These are phyloP conservation scores for Termitomyces sp. DNA, from an alignment of 768 basidiomycete species.

Conservation along the genomic window DNA sequence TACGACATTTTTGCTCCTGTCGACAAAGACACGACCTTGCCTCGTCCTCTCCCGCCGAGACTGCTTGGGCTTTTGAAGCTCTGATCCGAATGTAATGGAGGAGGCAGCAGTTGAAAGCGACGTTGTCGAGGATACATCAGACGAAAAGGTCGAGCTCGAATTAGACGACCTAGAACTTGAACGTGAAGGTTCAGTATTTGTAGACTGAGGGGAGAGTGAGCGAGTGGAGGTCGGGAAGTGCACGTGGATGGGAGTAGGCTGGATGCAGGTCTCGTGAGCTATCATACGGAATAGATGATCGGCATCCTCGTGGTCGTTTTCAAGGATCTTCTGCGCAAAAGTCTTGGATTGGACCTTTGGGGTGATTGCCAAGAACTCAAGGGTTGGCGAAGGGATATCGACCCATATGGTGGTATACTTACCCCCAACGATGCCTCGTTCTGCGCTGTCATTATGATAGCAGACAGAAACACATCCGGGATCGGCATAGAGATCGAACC, in stretches of 20 bases:
- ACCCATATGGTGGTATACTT: slow-evolving; percentile 65
- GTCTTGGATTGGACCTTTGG: slow-evolving; percentile 37
- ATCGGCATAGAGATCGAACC: slow-evolving; percentile 78
- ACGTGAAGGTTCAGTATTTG: slow-evolving; percentile 57
- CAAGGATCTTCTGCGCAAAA: slow-evolving; percentile 67
- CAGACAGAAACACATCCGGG: slow-evolving; percentile 74
- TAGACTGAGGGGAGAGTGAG: slow-evolving; percentile 55
- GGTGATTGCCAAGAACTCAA: slow-evolving; percentile 14
- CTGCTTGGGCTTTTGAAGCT: slow-evolving; percentile 34
- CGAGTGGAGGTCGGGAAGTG: slow-evolving; percentile 49
- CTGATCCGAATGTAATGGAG: slow-evolving; percentile 16
- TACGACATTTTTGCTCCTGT: slow-evolving; percentile 69
- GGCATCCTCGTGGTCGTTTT: slow-evolving; percentile 66
- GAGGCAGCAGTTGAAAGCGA: slow-evolving; percentile 29
- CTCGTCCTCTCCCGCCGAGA: slow-evolving; percentile 67
- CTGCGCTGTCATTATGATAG: slow-evolving; percentile 31
- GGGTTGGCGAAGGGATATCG: slow-evolving; percentile 29
- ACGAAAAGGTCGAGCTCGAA: slow-evolving; percentile 61
- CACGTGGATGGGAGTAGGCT: slow-evolving; percentile 59
- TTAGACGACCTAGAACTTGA: slow-evolving; percentile 69
- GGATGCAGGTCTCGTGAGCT: slow-evolving; percentile 64
- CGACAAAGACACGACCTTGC: slow-evolving; percentile 67
- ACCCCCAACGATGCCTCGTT: slow-evolving; percentile 14
- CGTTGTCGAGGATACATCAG: slow-evolving; percentile 38
- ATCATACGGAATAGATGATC: slow-evolving; percentile 72